Conservation (phyloP, 345 rosid genomes). For the Hibiscus mutabilis region DNA sequence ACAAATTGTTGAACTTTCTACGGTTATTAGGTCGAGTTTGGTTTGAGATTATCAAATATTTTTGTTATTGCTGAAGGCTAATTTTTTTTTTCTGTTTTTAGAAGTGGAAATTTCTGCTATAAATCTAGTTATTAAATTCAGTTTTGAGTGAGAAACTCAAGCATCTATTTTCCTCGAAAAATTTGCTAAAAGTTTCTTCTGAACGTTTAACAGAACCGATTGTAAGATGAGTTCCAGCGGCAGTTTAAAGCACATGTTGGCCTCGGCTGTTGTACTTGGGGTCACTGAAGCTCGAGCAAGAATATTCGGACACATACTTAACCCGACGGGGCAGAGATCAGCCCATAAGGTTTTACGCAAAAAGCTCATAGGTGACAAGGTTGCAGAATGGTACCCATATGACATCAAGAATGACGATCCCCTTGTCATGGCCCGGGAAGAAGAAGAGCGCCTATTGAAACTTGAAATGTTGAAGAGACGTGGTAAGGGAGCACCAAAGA, state of each 20-base stretch:
- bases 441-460: slow-evolving; percentile 72
- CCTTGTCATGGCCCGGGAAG: slow-evolving; percentile 48
- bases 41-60: too few species aligned
- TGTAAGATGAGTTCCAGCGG: slow-evolving; percentile 36
- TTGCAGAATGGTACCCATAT: slow-evolving; percentile 75
- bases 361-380: slow-evolving; percentile 81
- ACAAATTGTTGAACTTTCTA: too few species aligned
- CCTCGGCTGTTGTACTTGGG: slow-evolving; percentile 50
- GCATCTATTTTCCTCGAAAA: too few species aligned
- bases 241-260: slow-evolving; percentile 27
- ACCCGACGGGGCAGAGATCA: slow-evolving; percentile 68
- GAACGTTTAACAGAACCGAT: neutral
- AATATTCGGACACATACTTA: slow-evolving; percentile 73
- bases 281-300: slow-evolving; percentile 68
- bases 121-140: neutral
- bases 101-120: neutral
- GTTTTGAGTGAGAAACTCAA: too few species aligned
- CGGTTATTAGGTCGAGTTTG: too few species aligned
- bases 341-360: slow-evolving; percentile 72
- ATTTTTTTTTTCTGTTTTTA: too few species aligned
- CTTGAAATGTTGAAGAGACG: slow-evolving; percentile 86
- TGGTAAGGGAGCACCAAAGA: slow-evolving; percentile 86
- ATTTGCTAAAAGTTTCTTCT: neutral
- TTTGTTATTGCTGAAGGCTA: too few species aligned
- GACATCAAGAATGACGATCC: slow-evolving; percentile 72